phyloP scores from a whole-genome alignment of 352 stramenopile genomes.

The Pythium diclinum region DNA sequence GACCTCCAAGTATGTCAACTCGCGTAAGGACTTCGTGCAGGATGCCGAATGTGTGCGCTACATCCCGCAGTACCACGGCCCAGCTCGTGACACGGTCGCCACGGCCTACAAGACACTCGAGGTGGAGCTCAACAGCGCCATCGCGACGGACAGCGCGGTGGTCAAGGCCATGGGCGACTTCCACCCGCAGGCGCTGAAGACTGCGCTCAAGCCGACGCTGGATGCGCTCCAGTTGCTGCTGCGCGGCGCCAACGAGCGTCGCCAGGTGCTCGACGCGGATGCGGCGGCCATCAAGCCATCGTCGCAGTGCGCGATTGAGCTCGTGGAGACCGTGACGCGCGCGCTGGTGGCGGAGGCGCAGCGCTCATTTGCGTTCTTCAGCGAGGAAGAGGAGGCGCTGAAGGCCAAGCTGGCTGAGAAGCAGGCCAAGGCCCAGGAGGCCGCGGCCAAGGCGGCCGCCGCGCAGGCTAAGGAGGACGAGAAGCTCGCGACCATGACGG shows the following conservation, averaged over 20 bases:
- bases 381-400: constrained; percentile 55
- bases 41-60: constrained; percentile 48
- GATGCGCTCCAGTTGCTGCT: constrained; percentile 59
- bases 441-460: constrained; percentile 62
- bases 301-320: constrained; percentile 39
- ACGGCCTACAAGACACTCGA: constrained; percentile 69
- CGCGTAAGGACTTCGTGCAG: constrained; percentile 33
- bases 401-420: constrained; percentile 54
- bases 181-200: constrained; percentile 68
- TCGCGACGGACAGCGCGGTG: constrained; percentile 35
- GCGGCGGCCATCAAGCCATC: constrained; percentile 20
- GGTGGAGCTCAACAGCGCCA: constrained; percentile 60
- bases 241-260: constrained; percentile 54
- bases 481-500: constrained; percentile 73
- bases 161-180: constrained; percentile 28
- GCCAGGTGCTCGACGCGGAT: constrained; percentile 24
- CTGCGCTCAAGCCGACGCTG: constrained; percentile 45
- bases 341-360: constrained; percentile 49
- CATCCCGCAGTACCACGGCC: constrained; percentile 84
- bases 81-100: constrained; percentile 63
- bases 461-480: constrained; percentile 80
- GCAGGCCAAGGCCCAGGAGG: constrained; percentile 59
- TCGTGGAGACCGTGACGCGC: constrained; percentile 42
- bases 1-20: constrained; percentile 81
- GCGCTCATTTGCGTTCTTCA: constrained; percentile 54